Evolutionary conservation across 352 stramenopile species (phyloP).

Genomic region (Pythium plurisporium): DNA sequence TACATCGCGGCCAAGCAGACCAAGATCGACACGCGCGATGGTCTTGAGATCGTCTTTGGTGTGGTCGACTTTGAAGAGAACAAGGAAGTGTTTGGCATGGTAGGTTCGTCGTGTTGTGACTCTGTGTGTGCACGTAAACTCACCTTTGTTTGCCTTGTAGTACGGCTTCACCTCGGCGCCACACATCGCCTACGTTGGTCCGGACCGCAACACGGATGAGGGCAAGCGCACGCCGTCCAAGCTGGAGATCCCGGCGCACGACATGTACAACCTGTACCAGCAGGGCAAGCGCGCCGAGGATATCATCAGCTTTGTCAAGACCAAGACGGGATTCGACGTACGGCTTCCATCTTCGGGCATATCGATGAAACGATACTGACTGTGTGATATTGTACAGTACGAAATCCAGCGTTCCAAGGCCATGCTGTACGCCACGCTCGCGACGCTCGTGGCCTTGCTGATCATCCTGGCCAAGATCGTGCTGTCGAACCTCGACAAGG

Average conservation of each 20-base stretch:
- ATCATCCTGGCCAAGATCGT: constrained; percentile 53
- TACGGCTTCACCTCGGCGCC: constrained; percentile 79
- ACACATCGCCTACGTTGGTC: constrained; percentile 69
- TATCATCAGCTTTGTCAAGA: constrained; percentile 68
- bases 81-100: constrained; percentile 60
- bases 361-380: neutral
- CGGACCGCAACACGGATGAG: constrained; percentile 48
- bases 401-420: constrained; percentile 67
- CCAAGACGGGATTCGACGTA: constrained; percentile 82
- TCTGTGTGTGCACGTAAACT: neutral
- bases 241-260: constrained; percentile 37
- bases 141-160: no score
- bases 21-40: constrained; percentile 71
- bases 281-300: constrained; percentile 65
- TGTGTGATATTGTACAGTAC: constrained; percentile 26
- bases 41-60: constrained; percentile 70
- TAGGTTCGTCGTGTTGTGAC: constrained; percentile 20
- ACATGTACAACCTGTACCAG: constrained; percentile 82
- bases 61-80: constrained; percentile 76
- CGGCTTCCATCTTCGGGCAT: neutral
- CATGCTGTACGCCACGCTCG: constrained; percentile 48
- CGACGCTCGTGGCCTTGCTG: constrained; percentile 26
- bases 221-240: constrained; percentile 50
- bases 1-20: constrained; percentile 60
- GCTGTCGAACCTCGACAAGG: constrained; percentile 59